These are phyloP conservation scores for Casuarina equisetifolia DNA, from an alignment of 306 rosid genomes.

Conservation along the genomic window DNA sequence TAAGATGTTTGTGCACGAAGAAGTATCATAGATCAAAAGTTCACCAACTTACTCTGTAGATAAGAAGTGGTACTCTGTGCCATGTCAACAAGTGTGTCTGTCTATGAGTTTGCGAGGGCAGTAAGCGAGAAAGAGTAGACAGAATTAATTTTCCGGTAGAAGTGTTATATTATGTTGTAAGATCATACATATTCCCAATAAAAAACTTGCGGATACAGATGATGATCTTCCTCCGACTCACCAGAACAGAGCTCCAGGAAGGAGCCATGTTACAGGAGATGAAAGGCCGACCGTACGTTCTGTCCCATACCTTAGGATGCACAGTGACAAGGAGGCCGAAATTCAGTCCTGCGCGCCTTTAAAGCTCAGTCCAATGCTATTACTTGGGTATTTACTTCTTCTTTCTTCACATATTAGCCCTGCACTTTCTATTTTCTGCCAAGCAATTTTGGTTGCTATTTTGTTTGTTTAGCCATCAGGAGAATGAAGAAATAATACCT, in stretches of 20 bases:
- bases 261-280: slow-evolving; percentile 40
- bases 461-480: slow-evolving; percentile 49
- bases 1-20: background rate
- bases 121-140: background rate
- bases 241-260: slow-evolving; percentile 60
- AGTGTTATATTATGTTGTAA: background rate
- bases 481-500: slow-evolving; percentile 93
- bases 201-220: slow-evolving; percentile 51
- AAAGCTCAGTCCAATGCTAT: slow-evolving; percentile 96
- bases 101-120: too few species aligned
- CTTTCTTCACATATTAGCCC: slow-evolving; percentile 16
- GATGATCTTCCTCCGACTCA: slow-evolving; percentile 61
- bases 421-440: slow-evolving; percentile 3
- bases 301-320: slow-evolving; percentile 44
- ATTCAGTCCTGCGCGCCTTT: slow-evolving; percentile 94
- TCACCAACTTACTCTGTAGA: too few species aligned
- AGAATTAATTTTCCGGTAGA: background rate
- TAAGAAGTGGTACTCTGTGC: background rate
- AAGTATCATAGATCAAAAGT: too few species aligned
- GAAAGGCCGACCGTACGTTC: slow-evolving; percentile 59
- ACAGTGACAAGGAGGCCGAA: slow-evolving; percentile 77
- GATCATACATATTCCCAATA: slow-evolving; percentile 22
- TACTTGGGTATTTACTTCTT: slow-evolving; percentile 65
- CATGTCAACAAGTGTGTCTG: background rate
- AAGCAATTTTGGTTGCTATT: slow-evolving; percentile 19